Base-by-base conservation (phyloP, 2,329 filamentous ascomycete genomes). In the Rhynchosporium agropyri region DNA sequence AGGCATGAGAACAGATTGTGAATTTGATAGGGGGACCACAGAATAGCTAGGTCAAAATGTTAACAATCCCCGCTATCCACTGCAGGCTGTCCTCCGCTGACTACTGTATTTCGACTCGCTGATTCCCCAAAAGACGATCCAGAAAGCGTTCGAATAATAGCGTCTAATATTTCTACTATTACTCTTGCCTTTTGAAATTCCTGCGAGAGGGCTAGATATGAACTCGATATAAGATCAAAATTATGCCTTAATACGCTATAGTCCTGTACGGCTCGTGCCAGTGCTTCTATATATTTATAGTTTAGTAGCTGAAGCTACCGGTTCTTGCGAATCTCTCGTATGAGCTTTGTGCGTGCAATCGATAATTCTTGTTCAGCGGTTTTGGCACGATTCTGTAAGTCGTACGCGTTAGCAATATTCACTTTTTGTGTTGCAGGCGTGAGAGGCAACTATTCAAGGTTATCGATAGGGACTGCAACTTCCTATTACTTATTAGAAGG, bases 131-230 rank as follows among this genome's bases (percentile, higher is more conserved):
- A 40, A 12, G 31, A 54, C 15, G 29, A 38, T 53, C 12, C 36
- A 53, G 29, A 53, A 38, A 53, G 49, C 49, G 26, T 53, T 8
- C 10, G 13, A 54, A 68, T 65, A 26, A 68, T 51, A 59, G 64
- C 66, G 56, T 68, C 58, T 43, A 68, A 64, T 50, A 53, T 63
- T 15, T 63, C 60, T 36, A 66, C 56, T 46, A 63, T 64, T 43
- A 61, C 54, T 50, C 60, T 66, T 33, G 56, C 38, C 42, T 61
- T 65, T 20, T 58, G n/a, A 53, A 60, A 15, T 12, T 68, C 59
- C 33, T 58, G 33, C 54, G 53, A 66, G 38, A 65, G 57, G 43
- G 45, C 58, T 15, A 62, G 31, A 51, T 58, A 50, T 15, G 46
- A 50, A 46, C 63, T 65, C 26, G 54, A 63, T 28, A 63, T 50